phyloP scores from a whole-genome alignment of 148 eudicot species.

The Rhododendron williamsianum region DNA sequence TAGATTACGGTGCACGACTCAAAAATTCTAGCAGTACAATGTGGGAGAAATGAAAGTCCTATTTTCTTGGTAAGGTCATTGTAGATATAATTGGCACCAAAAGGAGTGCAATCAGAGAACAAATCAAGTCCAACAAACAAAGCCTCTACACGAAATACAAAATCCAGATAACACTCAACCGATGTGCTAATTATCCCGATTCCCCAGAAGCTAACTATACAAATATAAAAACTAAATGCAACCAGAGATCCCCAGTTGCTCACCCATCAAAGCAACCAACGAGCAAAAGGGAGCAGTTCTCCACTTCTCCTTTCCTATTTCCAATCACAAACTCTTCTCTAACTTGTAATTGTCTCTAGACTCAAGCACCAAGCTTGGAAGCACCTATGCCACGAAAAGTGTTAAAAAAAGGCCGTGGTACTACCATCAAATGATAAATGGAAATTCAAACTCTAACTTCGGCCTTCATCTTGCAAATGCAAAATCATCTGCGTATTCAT shows the following conservation, averaged over 20 bases:
- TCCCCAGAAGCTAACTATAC: not conserved
- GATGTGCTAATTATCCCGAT: not conserved
- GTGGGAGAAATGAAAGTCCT: not conserved
- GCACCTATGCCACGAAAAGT: not conserved
- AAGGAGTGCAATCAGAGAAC: not conserved
- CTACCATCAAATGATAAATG: not conserved
- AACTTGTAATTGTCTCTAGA: not conserved
- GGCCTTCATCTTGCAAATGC: not conserved
- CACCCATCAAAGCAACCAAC: not conserved
- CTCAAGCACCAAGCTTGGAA: not conserved
- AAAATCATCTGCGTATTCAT: not conserved
- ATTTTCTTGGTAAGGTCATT: not conserved
- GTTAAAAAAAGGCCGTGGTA: not conserved
- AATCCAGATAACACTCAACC: not conserved
- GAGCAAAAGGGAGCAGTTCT: not conserved
- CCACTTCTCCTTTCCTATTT: not conserved
- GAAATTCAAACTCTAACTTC: not conserved
- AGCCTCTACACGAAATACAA: not conserved
- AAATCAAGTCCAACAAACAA: not conserved
- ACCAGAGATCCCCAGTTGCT: not conserved
- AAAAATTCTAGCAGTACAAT: not conserved
- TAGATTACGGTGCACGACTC: not conserved
- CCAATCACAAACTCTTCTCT: not conserved
- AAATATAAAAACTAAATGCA: not conserved
- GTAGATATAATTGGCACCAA: not conserved